Evolutionary conservation across 306 rosid genomes (phyloP), one percentile per base, ranked within the genome.

Genomic region (Arachis stenosperma): DNA sequence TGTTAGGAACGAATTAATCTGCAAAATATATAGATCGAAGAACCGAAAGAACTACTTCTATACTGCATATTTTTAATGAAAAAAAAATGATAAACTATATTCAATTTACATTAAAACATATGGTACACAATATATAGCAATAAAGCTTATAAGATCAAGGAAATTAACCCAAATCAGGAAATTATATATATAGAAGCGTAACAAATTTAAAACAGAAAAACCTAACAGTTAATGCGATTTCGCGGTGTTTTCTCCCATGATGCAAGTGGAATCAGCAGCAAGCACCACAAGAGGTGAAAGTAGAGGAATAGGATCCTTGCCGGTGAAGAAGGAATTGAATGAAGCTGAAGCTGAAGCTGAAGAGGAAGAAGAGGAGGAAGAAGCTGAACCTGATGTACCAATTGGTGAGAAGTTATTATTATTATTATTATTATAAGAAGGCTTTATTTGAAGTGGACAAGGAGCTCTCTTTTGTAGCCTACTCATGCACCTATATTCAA

Each of bases 271-370:
- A 55, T 84, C 85, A 33, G 37, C 37, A 33, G 37, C 37, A 57
- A 86, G 83, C 79, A 88, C 46, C 46, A 85, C 86, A 7, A 90
- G 83, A 80, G 97, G 90, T 61, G 92, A 88, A 51, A 88, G 86
- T 0, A 90, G 78, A 54, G 94, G 94, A 48, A 90, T 90, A 6
- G 88, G 90, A 77, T 84, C 92, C 65, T 87, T 88, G 56, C 81
- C 77, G 36, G 70, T 78, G 52, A 61, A 81, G 72, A 85, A 82
- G 62, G 91, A 73, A 70, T 53, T 80, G 56, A 82, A 42, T 33
- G 90, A 75, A 33, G 85, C 51, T 15, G 86, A 81, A 11, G 79
- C 13, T 8, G 86, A 67, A 11, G 79, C 14, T 10, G 86, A 67
- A 8, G 63, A 48, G 14, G 86, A 48, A 48, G 53, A 9, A 11